phyloP scores from a whole-genome alignment of 2,329 filamentous ascomycete genomes.

The Trichoderma koningiopsis region DNA sequence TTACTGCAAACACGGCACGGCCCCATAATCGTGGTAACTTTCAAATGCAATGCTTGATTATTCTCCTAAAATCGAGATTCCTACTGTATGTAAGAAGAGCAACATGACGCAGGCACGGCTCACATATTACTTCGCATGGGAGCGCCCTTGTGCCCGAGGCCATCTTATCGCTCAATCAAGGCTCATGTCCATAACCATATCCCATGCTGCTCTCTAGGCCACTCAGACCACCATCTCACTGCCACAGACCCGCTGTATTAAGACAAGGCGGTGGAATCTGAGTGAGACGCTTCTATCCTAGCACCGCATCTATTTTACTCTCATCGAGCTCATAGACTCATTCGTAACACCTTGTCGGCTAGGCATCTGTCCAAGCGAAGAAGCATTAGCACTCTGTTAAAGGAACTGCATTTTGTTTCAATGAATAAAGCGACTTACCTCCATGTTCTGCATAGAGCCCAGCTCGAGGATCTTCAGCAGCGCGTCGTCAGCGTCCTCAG shows the following conservation, averaged over 20 bases:
- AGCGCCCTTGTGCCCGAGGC: neutral
- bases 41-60: conserved; percentile 25
- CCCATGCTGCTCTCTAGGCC: neutral
- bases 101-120: conserved; percentile 11
- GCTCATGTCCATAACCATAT: neutral
- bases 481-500: conserved; percentile 74
- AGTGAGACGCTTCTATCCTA: neutral
- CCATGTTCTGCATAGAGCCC: conserved; percentile 66
- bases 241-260: neutral
- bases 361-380: conserved; percentile 45
- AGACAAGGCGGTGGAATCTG: neutral
- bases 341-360: conserved; percentile 57
- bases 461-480: conserved; percentile 79
- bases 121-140: neutral
- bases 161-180: conserved; percentile 18
- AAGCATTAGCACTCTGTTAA: conserved; percentile 14
- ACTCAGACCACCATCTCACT: conserved; percentile 5
- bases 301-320: conserved; percentile 41
- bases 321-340: conserved; percentile 51
- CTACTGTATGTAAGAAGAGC: conserved; percentile 22
- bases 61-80: conserved; percentile 16
- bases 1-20: neutral
- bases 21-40: neutral
- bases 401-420: neutral
- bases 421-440: conserved; percentile 44